Evolutionary conservation across 2,329 filamentous ascomycete genomes (phyloP), one percentile per base, ranked within the genome.

Genomic region (Penicillium freii): DNA sequence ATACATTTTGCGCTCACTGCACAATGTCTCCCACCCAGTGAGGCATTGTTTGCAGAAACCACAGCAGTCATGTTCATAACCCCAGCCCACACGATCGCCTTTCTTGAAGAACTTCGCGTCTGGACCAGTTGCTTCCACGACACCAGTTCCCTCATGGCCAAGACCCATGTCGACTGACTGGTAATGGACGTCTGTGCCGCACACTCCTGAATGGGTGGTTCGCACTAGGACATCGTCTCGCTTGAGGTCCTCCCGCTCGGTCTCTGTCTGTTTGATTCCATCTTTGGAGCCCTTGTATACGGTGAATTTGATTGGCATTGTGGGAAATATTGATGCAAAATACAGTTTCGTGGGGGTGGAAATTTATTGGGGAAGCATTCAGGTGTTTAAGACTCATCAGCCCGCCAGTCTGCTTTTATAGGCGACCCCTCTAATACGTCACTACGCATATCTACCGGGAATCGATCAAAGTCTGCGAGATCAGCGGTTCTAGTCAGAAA

Each of bases 201-300:
- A 90, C 51, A 89, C 77, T 31, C 87, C 87, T 2, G 85, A 87
- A 57, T 86, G 84, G 17, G 86, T 89, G 60, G 89, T 77, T 54
- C 80, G 81, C 67, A 90, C 69, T 29, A 86, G 78, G 51, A 89
- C 85, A 58, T 87, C 57, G 38, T 72, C 69, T 31, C 52, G 40
- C 27, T 62, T 43, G 27, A 71, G 66, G 9, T 61, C 64, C 15
- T 56, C 76, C 58, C 76, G 80, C 21, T 74, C 77, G 43, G 80
- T 82, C 48, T 75, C 76, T 44, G 74, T 69, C 69, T 84, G 73
- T 56, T 79, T 71, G 65, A 87, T 83, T 65, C 85, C 84, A 56
- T 81, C 80, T 62, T 83, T 78, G 62, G 79, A 79, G 63, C 86
- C 86, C 69, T 85, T 87, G 81, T 79, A 88, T 56, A 87, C 83